Evolutionary conservation across 1,139 yeast species (phyloP).

Genomic region (Eremothecium cymbalariae): DNA sequence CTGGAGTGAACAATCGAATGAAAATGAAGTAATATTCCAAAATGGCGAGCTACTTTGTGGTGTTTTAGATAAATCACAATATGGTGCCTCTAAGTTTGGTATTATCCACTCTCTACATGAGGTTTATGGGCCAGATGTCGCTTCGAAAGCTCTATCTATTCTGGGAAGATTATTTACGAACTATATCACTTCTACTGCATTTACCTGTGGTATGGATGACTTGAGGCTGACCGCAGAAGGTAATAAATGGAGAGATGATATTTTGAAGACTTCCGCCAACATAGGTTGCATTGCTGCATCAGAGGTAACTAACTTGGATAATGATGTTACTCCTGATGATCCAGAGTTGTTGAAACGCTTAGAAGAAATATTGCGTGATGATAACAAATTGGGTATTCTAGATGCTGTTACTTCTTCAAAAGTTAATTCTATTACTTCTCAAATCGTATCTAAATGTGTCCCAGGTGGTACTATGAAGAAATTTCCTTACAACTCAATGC

Average conservation of each 20-base stretch:
- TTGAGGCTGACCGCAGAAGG: constrained; percentile 87
- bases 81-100: constrained; percentile 97
- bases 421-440: constrained; percentile 84
- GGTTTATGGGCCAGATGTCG: constrained; percentile 83
- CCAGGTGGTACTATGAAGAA: constrained; percentile 94
- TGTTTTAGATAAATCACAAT: constrained; percentile 93
- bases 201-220: constrained; percentile 99
- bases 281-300: constrained; percentile 88
- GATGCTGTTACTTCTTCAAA: constrained; percentile 96
- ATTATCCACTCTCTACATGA: constrained; percentile 94
- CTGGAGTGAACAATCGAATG: constrained; percentile 82
- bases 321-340: constrained; percentile 47
- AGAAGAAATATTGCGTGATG: constrained; percentile 93
- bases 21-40: constrained; percentile 76
- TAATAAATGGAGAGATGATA: constrained; percentile 78
- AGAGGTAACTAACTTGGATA: constrained; percentile 81
- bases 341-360: constrained; percentile 79
- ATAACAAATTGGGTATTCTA: constrained; percentile 79
- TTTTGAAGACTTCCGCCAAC: constrained; percentile 66
- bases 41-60: constrained; percentile 88
- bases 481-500: constrained; percentile 96
- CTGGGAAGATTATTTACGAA: constrained; percentile 92
- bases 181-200: constrained; percentile 84
- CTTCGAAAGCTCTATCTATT: constrained; percentile 84
- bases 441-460: constrained; percentile 88